A percentile compares a stretch with the other conserved stretches of the same genome.
Conservation (phyloP, 108 stramenopile genomes). For the Fragilaria radians region DNA sequence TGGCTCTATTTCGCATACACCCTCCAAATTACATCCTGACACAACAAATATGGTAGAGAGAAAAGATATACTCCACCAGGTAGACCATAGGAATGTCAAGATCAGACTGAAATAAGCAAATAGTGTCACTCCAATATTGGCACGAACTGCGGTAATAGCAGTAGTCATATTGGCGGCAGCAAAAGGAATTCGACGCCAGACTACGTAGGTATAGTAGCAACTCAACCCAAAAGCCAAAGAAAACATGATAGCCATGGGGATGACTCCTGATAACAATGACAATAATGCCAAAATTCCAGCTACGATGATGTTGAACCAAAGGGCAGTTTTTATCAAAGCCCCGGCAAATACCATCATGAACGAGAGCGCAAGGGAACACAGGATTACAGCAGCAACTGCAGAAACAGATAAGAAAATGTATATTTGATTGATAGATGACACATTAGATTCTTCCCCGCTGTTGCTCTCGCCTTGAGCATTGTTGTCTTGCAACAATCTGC, state of each 20-base stretch:
- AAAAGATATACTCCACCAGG: constrained; percentile 53
- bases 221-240: constrained; percentile 16
- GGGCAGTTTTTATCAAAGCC: constrained; percentile 48
- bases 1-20: constrained; percentile 5
- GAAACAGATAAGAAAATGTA: constrained; percentile 9
- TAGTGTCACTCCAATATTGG: constrained; percentile 53
- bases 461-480: constrained; percentile 1
- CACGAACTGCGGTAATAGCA: constrained; percentile 55
- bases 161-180: constrained; percentile 66
- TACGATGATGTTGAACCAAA: constrained; percentile 52
- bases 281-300: constrained; percentile 24
- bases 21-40: constrained; percentile 8
- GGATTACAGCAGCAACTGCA: constrained; percentile 8
- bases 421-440: constrained; percentile 6
- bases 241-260: constrained; percentile 29
- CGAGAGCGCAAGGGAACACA: constrained; percentile 24
- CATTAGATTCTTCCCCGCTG: constrained; percentile 6
- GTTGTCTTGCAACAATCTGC: background rate
- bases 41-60: constrained; percentile 40
- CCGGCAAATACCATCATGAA: constrained; percentile 37
- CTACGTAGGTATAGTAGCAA: constrained; percentile 54
- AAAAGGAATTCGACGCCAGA: constrained; percentile 75
- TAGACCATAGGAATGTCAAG: constrained; percentile 42
- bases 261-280: constrained; percentile 19
- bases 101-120: constrained; percentile 55